Evolutionary conservation across 169 alveolate species (phyloP).

Genomic region (Plasmodium fragile): DNA sequence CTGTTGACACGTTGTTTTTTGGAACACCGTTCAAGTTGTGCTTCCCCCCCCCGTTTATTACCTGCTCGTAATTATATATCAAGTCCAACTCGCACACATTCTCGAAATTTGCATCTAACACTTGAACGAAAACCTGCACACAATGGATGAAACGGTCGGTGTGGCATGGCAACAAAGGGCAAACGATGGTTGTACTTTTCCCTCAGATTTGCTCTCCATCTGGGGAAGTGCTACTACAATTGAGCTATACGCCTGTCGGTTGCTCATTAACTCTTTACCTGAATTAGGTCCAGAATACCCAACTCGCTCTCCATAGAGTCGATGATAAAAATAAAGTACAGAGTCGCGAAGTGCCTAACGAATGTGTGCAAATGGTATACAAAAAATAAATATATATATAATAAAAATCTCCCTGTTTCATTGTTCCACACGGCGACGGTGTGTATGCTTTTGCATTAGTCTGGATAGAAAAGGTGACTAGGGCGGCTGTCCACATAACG

Average conservation of each 20-base stretch:
- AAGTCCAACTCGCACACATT: constrained; percentile 94
- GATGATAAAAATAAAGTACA: constrained; percentile 89
- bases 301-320: constrained; percentile 93
- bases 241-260: neutral
- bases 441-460: neutral
- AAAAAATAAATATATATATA: neutral
- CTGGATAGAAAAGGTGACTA: neutral
- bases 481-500: neutral
- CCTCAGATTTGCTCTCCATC: neutral
- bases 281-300: constrained; percentile 91
- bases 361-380: neutral
- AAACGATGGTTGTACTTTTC: neutral
- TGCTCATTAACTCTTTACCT: constrained; percentile 74
- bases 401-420: neutral
- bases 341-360: constrained; percentile 91
- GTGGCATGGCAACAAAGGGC: neutral
- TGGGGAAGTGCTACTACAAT: neutral
- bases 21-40: neutral
- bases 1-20: neutral
- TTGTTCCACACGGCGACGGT: neutral
- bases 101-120: constrained; percentile 89
- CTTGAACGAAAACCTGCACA: constrained; percentile 81
- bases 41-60: constrained; percentile 1
- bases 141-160: neutral
- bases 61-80: constrained; percentile 92